Evolutionary conservation across 345 rosid genomes (phyloP), one percentile per base, ranked within the genome.

Genomic region (Punica granatum): DNA sequence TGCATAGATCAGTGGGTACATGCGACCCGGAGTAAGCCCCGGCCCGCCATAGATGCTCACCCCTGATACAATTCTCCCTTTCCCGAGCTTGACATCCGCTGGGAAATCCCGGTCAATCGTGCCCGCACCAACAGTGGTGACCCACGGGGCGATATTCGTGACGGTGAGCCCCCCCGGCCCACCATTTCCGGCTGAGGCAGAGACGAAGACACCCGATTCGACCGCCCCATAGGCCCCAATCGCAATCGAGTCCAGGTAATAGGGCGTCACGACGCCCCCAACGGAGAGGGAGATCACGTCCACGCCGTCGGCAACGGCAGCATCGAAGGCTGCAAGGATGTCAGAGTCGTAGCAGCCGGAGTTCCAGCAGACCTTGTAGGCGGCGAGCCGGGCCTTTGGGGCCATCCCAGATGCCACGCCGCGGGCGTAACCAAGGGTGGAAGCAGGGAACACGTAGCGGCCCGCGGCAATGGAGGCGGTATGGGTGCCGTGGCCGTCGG

Each of bases 341-440:
- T 94, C 96, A 21, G 99, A 89, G 73, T 91, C 96, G 9, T 88
- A 94, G 67, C 99, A 94, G 6, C 97, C 98, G 46, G 90, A 61
- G 76, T 85, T 88, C 99, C 99, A 94, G 72, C 97, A 94, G 15
- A 91, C 92, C 69, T 94, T 94, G 74, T 91, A 93, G 8, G 78
- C 86, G n/a, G 97, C 91, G 65, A 91, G 79, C 35, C 98, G 77
- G 18, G 99, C 98, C 37, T 91, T 94, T 0, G 97, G 98, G 7
- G 98, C 98, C 87, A 94, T 89, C 7, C 98, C 98, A 3, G 92
- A 88, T 7, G 99, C 96, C 32, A 94, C 79, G 1, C 97, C 98
- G 8, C 80, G 78, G 7, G 98, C 96, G 65, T 86, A 94, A 1
- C 97, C 98, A 43, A 82, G 81, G 23, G 91, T 85, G 7, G 93